These are phyloP conservation scores for Austroboletus novae-zelandiae DNA, from an alignment of 1,284 basidiomycete genomes.

Conservation along the genomic window DNA sequence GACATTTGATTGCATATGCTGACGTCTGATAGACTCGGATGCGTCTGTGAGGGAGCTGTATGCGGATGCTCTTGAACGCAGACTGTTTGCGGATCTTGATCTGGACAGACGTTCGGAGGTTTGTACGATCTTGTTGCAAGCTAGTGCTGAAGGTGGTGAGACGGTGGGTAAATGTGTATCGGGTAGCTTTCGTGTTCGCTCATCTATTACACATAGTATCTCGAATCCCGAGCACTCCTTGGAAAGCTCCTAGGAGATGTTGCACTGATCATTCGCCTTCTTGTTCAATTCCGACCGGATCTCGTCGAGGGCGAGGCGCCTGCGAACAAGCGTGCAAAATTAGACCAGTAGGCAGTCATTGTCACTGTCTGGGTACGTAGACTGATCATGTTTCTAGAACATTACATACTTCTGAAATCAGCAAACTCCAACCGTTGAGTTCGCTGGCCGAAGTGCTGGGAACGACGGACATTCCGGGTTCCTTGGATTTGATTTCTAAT, in stretches of 20 bases:
- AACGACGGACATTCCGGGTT: conserved; percentile 61
- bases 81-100: conserved; percentile 51
- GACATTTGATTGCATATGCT: neutral
- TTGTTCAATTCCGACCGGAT: conserved; percentile 53
- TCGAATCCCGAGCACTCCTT: conserved; percentile 50
- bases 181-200: neutral
- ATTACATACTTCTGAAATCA: conserved; percentile 27
- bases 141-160: conserved; percentile 44
- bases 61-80: conserved; percentile 44
- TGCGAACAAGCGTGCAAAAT: conserved; percentile 60
- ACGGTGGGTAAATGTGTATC: conserved; percentile 39
- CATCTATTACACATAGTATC: conserved; percentile 38
- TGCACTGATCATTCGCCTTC: conserved; percentile 54
- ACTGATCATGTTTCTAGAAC: conserved; percentile 13
- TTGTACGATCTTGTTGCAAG: conserved; percentile 52
- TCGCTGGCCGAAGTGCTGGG: conserved; percentile 73
- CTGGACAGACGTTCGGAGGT: conserved; percentile 54
- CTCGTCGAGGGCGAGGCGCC: conserved; percentile 42
- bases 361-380: neutral
- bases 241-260: conserved; percentile 47
- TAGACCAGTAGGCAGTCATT: conserved; percentile 48
- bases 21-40: conserved; percentile 26
- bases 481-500: conserved; percentile 68
- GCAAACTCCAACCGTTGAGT: conserved; percentile 47
- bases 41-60: conserved; percentile 39